A percentile compares a stretch with the other conserved stretches of the same genome.
Evolutionary conservation across 805 yeast species (phyloP).

Genomic region (Cyberlindnera americana): DNA sequence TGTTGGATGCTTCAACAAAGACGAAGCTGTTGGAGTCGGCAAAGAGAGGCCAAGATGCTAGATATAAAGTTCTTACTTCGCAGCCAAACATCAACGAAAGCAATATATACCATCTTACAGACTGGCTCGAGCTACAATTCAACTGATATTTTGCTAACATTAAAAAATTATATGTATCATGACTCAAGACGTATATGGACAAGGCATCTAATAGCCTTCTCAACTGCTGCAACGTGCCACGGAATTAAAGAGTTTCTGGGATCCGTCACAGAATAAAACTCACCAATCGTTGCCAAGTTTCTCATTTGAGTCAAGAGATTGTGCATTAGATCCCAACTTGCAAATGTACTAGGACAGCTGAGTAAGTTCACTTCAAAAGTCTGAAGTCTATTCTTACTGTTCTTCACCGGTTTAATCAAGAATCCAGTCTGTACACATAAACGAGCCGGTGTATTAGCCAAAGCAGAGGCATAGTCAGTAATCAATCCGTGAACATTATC

Average conservation of each 20-base stretch:
- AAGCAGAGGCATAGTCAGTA: slow-evolving; percentile 57
- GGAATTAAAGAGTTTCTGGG: slow-evolving; percentile 48
- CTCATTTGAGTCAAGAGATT: slow-evolving; percentile 58
- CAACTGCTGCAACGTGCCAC: slow-evolving; percentile 71
- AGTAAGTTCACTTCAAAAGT: slow-evolving; percentile 62
- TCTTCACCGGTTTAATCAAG: slow-evolving; percentile 40
- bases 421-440: slow-evolving; percentile 71
- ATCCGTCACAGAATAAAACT: slow-evolving; percentile 34
- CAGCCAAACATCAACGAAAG: not conserved
- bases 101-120: slow-evolving; percentile 4
- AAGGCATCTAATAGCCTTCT: slow-evolving; percentile 53
- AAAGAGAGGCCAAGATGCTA: slow-evolving; percentile 13
- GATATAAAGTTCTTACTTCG: slow-evolving; percentile 4
- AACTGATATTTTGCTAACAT: not conserved
- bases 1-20: not conserved
- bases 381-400: slow-evolving; percentile 29
- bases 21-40: slow-evolving; percentile 10
- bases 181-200: slow-evolving; percentile 42
- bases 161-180: not conserved
- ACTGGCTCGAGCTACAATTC: slow-evolving; percentile 5
- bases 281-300: slow-evolving; percentile 43
- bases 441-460: slow-evolving; percentile 67
- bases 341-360: slow-evolving; percentile 70
- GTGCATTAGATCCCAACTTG: slow-evolving; percentile 50
- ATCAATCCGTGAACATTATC: slow-evolving; percentile 55